Evolutionary conservation across 2,329 filamentous ascomycete genomes (phyloP).

Genomic region (Pseudocercospora fijiensis): DNA sequence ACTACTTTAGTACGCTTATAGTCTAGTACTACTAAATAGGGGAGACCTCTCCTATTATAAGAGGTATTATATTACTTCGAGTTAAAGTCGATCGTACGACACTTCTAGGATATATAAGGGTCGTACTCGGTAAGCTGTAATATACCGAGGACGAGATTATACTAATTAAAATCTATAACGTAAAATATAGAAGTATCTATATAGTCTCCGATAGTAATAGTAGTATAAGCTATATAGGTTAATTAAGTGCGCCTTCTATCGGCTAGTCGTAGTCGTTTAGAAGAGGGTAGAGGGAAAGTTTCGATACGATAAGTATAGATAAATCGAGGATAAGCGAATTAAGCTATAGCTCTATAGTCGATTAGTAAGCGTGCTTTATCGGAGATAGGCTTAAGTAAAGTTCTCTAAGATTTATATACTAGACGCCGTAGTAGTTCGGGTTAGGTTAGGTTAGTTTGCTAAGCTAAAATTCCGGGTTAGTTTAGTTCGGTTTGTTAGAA

Average conservation of each 20-base stretch:
- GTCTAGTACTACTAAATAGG: not conserved
- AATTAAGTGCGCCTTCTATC: not conserved
- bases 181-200: not conserved
- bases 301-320: not conserved
- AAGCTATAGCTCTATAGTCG: not conserved
- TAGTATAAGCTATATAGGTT: not conserved
- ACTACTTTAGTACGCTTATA: not conserved
- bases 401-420: too few relatives aligned
- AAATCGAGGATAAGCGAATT: not conserved
- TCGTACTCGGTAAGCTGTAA: not conserved
- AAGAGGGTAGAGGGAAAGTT: not conserved
- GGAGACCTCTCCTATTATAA: not conserved
- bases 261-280: not conserved
- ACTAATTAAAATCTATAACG: not conserved
- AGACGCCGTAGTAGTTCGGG: too few relatives aligned
- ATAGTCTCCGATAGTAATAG: not conserved
- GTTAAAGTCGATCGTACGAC: not conserved
- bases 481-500: too few relatives aligned
- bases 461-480: too few relatives aligned
- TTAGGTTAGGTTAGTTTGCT: too few relatives aligned
- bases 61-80: not conserved
- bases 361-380: not conserved
- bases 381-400: not conserved
- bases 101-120: not conserved
- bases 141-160: not conserved